Evolutionary conservation across 345 rosid genomes (phyloP), one percentile per base, ranked within the genome.

Genomic region (Tarenaya hassleriana): DNA sequence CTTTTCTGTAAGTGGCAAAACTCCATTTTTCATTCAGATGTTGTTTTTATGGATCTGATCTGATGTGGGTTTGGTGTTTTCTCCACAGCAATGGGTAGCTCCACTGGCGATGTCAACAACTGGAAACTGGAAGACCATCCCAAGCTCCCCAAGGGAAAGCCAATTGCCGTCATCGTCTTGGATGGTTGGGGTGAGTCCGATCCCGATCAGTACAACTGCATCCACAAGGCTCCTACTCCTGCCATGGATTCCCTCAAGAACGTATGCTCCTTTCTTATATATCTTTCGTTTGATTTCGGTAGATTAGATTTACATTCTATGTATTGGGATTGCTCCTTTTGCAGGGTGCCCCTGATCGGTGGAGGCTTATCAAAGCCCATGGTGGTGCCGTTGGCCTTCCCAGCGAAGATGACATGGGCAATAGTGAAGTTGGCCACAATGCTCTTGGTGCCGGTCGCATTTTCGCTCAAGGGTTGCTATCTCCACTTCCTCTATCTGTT

Each of bases 371-470:
- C 60, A 85, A 56, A 72, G 98, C 97, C 47, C 97, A 92, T 43
- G 98, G 98, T 16, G 68, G 48, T 34, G 95, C 98, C 1, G 98
- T 88, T 15, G 98, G 98, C 29, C 86, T 92, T 41, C 98, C 98
- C 4, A 73, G 84, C 1, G 98, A 92, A 10, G 98, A 92, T 67
- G 98, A 92, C 67, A 88, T 88, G 98, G 98, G 98, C 21, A 92
- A 92, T 73, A 92, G 98, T 63, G 98, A 92, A 69, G 98, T 88
- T 14, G 98, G 98, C 55, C 98, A 92, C 56, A 92, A 92, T 40
- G 98, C 98, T 24, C 98, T 92, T 13, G 95, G 97, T 10, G 95
- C 98, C 56, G 98, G 98, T 34, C 94, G 97, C 39, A 88, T 92
- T 40, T 87, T 39, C 58, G 96, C 95, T 58, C 98, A 91, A 68